Conservation (phyloP, 2,329 filamentous ascomycete species). For the Fusarium sp. region DNA sequence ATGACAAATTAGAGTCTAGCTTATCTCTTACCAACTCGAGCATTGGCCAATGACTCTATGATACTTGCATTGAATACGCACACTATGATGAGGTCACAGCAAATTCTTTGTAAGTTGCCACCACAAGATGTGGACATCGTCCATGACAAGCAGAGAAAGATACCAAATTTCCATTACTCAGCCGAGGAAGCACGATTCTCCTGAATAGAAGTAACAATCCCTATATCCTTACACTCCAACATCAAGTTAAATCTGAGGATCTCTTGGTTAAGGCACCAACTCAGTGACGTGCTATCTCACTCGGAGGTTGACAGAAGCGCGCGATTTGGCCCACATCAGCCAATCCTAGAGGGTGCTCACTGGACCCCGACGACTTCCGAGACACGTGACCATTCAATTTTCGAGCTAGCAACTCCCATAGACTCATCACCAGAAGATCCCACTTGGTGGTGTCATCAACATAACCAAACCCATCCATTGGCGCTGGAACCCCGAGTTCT, state of each 20-base stretch:
- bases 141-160: not conserved
- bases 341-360: constrained; percentile 29
- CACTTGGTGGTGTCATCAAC: constrained; percentile 52
- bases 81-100: constrained; percentile 24
- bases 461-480: constrained; percentile 46
- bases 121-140: not conserved
- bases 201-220: not conserved
- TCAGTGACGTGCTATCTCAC: constrained; percentile 22
- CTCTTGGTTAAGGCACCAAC: constrained; percentile 14
- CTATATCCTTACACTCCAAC: not conserved
- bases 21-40: not conserved
- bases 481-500: constrained; percentile 36
- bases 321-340: constrained; percentile 16
- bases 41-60: constrained; percentile 16
- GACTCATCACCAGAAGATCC: constrained; percentile 51
- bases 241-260: not conserved
- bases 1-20: not conserved
- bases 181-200: too few relatives aligned
- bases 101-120: constrained; percentile 17
- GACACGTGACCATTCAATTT: constrained; percentile 54
- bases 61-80: constrained; percentile 9
- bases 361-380: constrained; percentile 36
- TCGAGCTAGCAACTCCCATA: constrained; percentile 48
- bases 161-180: not conserved
- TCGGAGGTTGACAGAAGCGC: not conserved